Percentiles rank a stretch among this genome's conserved stretches.
Conservation (phyloP, 2,329 filamentous ascomycete species). For the Neocatenulostroma microsporum region DNA sequence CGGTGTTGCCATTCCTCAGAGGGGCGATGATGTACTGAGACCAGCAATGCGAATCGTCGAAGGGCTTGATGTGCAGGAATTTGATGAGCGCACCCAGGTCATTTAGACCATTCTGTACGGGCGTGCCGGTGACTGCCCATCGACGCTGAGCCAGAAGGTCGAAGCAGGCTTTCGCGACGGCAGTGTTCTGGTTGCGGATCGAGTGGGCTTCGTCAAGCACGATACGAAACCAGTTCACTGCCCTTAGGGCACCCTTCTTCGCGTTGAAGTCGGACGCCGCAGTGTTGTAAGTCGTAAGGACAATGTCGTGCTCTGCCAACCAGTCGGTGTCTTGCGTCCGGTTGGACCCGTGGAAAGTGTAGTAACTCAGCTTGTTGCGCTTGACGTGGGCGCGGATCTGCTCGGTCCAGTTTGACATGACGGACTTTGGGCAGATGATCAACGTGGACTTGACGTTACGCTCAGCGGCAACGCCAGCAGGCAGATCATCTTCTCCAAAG, state of each 20-base stretch:
- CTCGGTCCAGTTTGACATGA: constrained; percentile 88
- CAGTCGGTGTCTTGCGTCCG: constrained; percentile 61
- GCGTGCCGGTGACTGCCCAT: constrained; percentile 97
- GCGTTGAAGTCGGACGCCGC: constrained; percentile 60
- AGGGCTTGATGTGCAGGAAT: constrained; percentile 77
- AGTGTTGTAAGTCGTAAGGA: constrained; percentile 90
- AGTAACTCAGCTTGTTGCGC: constrained; percentile 57
- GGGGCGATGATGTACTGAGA: constrained; percentile 71
- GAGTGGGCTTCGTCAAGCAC: constrained; percentile 92
- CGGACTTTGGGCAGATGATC: constrained; percentile 81
- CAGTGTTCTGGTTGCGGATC: constrained; percentile 76
- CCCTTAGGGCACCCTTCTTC: constrained; percentile 58
- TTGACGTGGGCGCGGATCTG: constrained; percentile 79
- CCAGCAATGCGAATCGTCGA: constrained; percentile 70
- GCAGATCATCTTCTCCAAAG: constrained; percentile 52
- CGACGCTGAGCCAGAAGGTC: constrained; percentile 69
- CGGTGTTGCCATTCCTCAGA: constrained; percentile 78
- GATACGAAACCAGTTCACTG: constrained; percentile 86
- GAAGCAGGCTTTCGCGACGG: constrained; percentile 79
- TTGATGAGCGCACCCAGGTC: constrained; percentile 81
- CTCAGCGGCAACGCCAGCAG: constrained; percentile 30
- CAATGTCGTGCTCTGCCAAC: constrained; percentile 67
- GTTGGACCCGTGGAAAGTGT: constrained; percentile 78
- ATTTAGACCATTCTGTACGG: constrained; percentile 86
- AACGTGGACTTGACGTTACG: constrained; percentile 73